Conservation (phyloP, 192 early-diverging fungal genomes). For the Mycoemilia scoparia region DNA sequence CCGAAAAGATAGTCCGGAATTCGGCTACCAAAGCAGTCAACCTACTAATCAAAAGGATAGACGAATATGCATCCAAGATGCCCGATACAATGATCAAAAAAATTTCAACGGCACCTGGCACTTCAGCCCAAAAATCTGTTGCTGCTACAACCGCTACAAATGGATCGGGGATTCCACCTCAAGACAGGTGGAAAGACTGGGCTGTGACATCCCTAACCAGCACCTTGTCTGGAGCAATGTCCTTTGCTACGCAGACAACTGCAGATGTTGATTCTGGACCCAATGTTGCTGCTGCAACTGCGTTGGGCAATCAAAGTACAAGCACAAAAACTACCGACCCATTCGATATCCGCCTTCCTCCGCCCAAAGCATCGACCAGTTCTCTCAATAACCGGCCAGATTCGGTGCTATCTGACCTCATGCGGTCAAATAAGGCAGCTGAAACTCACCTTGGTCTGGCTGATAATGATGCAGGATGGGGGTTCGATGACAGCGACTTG, state of each 20-base stretch:
- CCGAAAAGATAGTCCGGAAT: conserved; percentile 43
- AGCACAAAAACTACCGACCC: not conserved
- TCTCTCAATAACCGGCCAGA: not conserved
- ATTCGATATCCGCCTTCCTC: not conserved
- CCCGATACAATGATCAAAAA: conserved; percentile 34
- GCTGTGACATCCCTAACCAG: conserved; percentile 63
- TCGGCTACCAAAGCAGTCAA: conserved; percentile 68
- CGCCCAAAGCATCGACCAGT: not conserved
- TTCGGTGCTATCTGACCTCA: not conserved
- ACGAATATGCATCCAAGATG: conserved; percentile 52
- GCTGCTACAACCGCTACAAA: conserved; percentile 4
- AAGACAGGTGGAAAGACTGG: conserved; percentile 65
- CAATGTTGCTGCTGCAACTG: not conserved
- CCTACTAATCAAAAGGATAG: conserved; percentile 42
- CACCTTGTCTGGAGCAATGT: conserved; percentile 17
- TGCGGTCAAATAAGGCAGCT: not conserved
- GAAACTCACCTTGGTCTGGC: not conserved
- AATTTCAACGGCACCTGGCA: conserved; percentile 4
- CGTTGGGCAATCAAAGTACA: conserved; percentile 1
- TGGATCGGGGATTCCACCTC: conserved; percentile 1
- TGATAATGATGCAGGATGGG: conserved; percentile 9
- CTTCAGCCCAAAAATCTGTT: conserved; percentile 12
- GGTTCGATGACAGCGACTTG: conserved; percentile 13
- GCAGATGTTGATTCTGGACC: conserved; percentile 1
- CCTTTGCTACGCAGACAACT: conserved; percentile 14